Evolutionary conservation across 768 basidiomycete genomes (phyloP), one percentile per base, ranked within the genome.

Genomic region (Crassisporium funariophilum): DNA sequence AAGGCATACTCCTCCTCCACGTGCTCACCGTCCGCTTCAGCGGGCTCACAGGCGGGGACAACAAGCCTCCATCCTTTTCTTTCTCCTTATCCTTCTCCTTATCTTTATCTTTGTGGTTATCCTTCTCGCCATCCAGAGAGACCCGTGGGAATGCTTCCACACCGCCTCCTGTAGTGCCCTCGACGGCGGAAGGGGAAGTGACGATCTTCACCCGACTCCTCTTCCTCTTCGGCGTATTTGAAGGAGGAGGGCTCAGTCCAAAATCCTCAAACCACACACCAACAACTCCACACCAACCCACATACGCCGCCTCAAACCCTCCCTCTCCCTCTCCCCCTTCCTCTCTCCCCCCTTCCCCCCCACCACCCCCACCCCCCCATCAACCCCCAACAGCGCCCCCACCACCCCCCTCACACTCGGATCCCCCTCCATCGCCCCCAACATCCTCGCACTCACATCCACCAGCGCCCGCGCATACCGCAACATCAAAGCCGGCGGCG

Each of bases 381-480:
- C 79, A 40, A 65, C 68, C 1, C 71, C 70, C 21, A 86, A 64
- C 53, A 87, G 83, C 6, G 85, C 79, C 2, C 69, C 65, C 15
- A 82, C 76, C 21, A 86, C 76, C 8, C 85, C 85, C 67, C 74
- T 75, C 0, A 80, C 80, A 35, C 81, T 83, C 8, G 84, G 84
- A 40, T 83, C 81, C 11, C 51, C 48, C 35, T 78, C 72, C 60
- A 84, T 74, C 15, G 64, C 64, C n/a, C 59, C 63, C 11, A 83
- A 56, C 40, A 85, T 65, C 17, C 62, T 62, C 37, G 76, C 68
- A 21, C 79, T 83, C 8, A 70, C 77, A 4, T 57, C 51, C 22
- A 81, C 62, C 7, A 88, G 72, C 7, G 72, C 73, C 12, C 68
- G 74, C 5, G 79, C 68, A 49, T 83, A 77, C n/a, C 69, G 58